Base-by-base conservation (phyloP, 305 asterid species). In the Fraxinus greggii region DNA sequence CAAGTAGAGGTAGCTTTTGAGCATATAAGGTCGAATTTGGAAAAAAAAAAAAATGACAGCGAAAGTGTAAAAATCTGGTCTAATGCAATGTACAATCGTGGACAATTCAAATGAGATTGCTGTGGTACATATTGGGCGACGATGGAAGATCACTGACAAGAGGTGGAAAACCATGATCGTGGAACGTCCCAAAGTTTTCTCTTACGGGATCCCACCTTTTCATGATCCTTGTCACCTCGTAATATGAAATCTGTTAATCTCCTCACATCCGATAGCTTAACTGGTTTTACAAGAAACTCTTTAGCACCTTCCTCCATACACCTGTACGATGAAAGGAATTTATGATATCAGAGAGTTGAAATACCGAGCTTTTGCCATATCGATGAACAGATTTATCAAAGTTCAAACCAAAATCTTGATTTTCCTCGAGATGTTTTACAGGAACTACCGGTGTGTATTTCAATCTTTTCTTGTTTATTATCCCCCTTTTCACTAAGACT, bases 301-400 rank as follows among this genome's bases (percentile, higher is more conserved):
- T 93, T 88, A 0, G 99, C 99, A 56, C 99, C 99, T 85, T 90
- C 99, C 81, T 95, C 98, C 78, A 95, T 79, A 78, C 99, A 95
- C 80, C 98, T 93, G 63, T 17, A 23, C 10, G 2, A 4, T 8
- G 5, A 21, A 19, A 56, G 26, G 2, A 56, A 56, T 19, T 56
- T 1, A 56, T 56, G 67, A 6, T 1, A 19, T 56, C 24, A 54
- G 65, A 54, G 10, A 2, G 3, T n/a, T 54, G 26, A n/a, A 54
- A 54, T n/a, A 54, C 24, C 0, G 26, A 54, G 26, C 23, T 54
- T 54, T 54, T 5, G 12, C 26, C 38, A 56, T 56, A 48, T 23
- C 24, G 36, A 82, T 76, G 23, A 85, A 72, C 48, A 9, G 0
- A 54, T 31, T 35, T 40, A 72, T 33, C 24, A 17, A 19, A n/a